Base-by-base conservation (phyloP, 1,284 basidiomycete species). In the Apiotrichum brassicae region DNA sequence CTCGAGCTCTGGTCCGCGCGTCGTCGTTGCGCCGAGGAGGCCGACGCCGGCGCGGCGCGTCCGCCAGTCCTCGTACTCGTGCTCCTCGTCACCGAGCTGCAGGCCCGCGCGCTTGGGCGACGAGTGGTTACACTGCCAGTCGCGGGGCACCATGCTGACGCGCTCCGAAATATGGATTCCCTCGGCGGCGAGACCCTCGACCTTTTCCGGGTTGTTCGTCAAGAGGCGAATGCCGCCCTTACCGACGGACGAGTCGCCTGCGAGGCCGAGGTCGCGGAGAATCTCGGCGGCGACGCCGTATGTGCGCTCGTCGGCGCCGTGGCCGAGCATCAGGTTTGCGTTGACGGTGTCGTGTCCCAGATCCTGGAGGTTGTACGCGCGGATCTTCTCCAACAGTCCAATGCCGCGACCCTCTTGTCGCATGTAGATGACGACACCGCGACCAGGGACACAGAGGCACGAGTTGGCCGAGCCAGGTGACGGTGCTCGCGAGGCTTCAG, bases 381-480 rank as follows among this genome's bases (percentile, higher is more conserved):
- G 83, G 52, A 99, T 87, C 72, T 99, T 99, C 54, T 92, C 92
- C 32, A 97, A 75, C 5, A 99, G 76, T 0, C 95, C 95, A 58
- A 99, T 99, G 3, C 95, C 95, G 18, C 95, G 84, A n/a, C 95
- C 95, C 72, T 99, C 95, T 73, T 99, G 95, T 14, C 95, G 85
- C 57, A 99, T 82, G 73, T 99, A 99, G 51, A 98, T 82, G 51
- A 98, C 85, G 3, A 87, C 92, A n/a, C 95, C 95, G 12, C 90
- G 83, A 4, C 88, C 87, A 1, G 85, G 86, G 0, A 72, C 64
- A 25, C 26, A 46, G 8, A 16, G 19, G 42, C 41, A 28, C 36
- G 45, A 46, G 28, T 46, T 19, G 28, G 42, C 28, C 2, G 39
- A 16, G 16, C 35, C 37, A 8, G 61, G 57, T 12, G 60, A 64